phyloP scores from a whole-genome alignment of 2,329 filamentous ascomycete species.

The Colletotrichum destructivum region DNA sequence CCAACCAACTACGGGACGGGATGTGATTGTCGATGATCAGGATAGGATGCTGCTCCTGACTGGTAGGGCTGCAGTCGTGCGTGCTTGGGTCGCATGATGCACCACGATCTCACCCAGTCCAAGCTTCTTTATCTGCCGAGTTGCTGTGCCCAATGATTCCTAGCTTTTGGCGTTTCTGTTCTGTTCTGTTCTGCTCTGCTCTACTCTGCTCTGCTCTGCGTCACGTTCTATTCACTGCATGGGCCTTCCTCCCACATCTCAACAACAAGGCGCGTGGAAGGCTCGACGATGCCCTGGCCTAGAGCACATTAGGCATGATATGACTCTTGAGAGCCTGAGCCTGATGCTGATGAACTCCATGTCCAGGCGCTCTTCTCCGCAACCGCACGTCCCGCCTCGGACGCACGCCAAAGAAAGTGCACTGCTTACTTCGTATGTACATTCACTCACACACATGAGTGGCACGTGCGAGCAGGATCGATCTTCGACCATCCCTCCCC shows the following conservation, averaged over 20 bases:
- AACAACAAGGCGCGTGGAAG: background rate
- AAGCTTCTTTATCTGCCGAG: background rate
- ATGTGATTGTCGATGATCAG: too few relatives aligned
- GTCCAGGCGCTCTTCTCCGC: background rate
- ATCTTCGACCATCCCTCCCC: constrained; percentile 19
- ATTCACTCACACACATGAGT: background rate
- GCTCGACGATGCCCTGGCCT: too few relatives aligned
- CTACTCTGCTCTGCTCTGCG: background rate
- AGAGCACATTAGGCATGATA: background rate
- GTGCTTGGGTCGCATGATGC: background rate
- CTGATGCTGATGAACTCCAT: background rate
- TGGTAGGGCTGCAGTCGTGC: background rate
- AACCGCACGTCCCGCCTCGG: constrained; percentile 3
- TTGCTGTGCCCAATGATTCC: background rate
- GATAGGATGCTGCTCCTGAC: too few relatives aligned
- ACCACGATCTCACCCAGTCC: background rate
- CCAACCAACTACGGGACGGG: background rate
- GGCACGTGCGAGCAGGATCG: constrained; percentile 19
- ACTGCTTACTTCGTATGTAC: too few relatives aligned
- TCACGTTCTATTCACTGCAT: too few relatives aligned
- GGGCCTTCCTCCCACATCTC: background rate
- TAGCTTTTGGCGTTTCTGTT: background rate
- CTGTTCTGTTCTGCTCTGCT: background rate
- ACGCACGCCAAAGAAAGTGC: background rate
- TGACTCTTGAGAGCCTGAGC: background rate